Base-by-base conservation (phyloP, 2,329 filamentous ascomycete species). In the Orbilia blumenaviensis region DNA sequence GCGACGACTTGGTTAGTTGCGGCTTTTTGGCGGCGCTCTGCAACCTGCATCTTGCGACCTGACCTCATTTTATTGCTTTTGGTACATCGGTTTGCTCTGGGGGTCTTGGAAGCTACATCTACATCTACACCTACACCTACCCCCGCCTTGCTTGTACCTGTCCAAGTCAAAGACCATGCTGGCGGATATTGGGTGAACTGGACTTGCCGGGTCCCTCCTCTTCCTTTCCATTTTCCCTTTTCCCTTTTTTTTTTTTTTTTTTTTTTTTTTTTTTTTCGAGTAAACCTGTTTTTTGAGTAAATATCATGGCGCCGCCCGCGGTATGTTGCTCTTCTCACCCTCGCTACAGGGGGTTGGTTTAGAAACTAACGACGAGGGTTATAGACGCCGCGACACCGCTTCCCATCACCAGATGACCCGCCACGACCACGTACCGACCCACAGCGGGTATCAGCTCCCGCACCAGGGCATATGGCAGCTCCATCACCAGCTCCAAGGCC, bases 371-470 rank as follows among this genome's bases (percentile, higher is more conserved):
- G 9, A 27, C 8, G 38, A 21, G 2, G 23, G 12, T 36, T 14
- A 16, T 10, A 75, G 71, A 75, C 71, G 21, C 71, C 71, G 2
- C 44, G 64, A 64, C 52, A 75, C 71, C 71, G 71, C 12, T 75
- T 75, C 64, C 63, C 63, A 27, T 75, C 71, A 4, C 71, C 71
- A 4, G 71, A 75, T 42, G 71, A 75, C 18, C 14, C 42, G 4
- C 56, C 41, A 27, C 46, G 46, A 32, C 56, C 62, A 16, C 54
- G 46, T 36, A 64, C 54, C 18, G 56, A 60, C 6, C 67, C 67
- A 23, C 48, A 48, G 23, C 44, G 36, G 21, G 25, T 60, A 14
- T 21, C 25, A 6, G 4, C 21, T n/a, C n/a, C n/a, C n/a, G n/a
- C 21, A 41, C 18, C 25, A 42, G 44, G 1, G 46, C n/a, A 16